Evolutionary conservation across 108 stramenopile genomes (phyloP).

Genomic region (Cyclotella kingstonii): DNA sequence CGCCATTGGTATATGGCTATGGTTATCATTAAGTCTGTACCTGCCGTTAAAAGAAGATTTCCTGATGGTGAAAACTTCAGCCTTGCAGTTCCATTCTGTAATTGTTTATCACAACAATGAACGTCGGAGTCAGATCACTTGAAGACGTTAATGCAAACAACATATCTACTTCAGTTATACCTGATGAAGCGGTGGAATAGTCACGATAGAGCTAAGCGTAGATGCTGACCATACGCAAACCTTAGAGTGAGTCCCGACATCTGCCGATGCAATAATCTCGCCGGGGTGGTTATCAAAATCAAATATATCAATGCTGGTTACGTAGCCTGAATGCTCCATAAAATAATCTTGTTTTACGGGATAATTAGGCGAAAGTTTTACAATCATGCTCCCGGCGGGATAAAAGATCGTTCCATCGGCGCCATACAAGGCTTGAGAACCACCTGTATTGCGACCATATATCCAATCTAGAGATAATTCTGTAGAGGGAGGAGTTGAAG

Average conservation of each 20-base stretch:
- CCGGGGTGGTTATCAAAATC: slow-evolving; percentile 6
- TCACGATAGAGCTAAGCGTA: slow-evolving; percentile 1
- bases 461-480: slow-evolving; percentile 22
- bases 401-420: slow-evolving; percentile 17
- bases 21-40: slow-evolving; percentile 5
- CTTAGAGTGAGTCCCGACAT: slow-evolving; percentile 18
- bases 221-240: slow-evolving; percentile 32
- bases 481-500: slow-evolving; percentile 14
- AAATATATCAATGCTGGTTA: slow-evolving; percentile 30
- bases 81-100: slow-evolving; percentile 17
- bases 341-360: slow-evolving; percentile 19
- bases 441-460: slow-evolving; percentile 22
- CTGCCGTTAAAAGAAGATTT: slow-evolving; percentile 22
- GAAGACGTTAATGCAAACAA: neutral
- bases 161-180: neutral
- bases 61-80: slow-evolving; percentile 27
- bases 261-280: slow-evolving; percentile 27
- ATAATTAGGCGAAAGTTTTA: slow-evolving; percentile 16
- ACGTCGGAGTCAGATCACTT: neutral
- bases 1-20: slow-evolving; percentile 32
- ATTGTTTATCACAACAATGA: too few species aligned
- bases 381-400: slow-evolving; percentile 29
- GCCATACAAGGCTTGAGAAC: slow-evolving; percentile 13
- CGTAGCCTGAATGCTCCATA: slow-evolving; percentile 24
- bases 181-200: neutral